Evolutionary conservation across 495 filamentous ascomycete genomes (phyloP).

Genomic region (Trichoderma virens): DNA sequence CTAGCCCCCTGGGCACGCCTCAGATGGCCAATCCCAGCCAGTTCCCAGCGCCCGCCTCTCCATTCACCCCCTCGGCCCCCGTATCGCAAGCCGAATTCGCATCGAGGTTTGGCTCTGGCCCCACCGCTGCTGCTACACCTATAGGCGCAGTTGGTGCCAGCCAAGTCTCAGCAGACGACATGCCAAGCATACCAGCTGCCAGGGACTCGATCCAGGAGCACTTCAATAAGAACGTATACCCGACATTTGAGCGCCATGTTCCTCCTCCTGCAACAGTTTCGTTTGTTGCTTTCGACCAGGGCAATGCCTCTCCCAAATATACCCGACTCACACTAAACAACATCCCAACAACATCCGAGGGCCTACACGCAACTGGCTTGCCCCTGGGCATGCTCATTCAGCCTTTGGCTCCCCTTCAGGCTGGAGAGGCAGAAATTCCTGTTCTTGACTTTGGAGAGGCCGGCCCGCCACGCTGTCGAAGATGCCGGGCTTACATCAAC

Average conservation of each 20-base stretch:
- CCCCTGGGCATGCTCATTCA: constrained; percentile 86
- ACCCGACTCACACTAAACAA: constrained; percentile 86
- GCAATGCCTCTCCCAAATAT: constrained; percentile 93
- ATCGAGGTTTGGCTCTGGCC: constrained; percentile 38
- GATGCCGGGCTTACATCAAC: constrained; percentile 96
- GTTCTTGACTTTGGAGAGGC: constrained; percentile 91
- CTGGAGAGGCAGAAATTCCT: constrained; percentile 81
- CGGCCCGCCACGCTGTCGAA: constrained; percentile 84
- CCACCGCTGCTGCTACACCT: constrained; percentile 26
- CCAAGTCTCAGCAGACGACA: constrained; percentile 82
- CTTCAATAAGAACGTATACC: constrained; percentile 80
- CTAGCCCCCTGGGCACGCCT: constrained; percentile 38
- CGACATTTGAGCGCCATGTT: constrained; percentile 86
- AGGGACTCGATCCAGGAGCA: constrained; percentile 74
- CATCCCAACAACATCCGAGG: constrained; percentile 77
- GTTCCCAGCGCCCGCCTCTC: constrained; percentile 56
- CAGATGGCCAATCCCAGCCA: constrained; percentile 50
- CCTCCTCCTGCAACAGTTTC: constrained; percentile 86
- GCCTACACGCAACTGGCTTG: constrained; percentile 67
- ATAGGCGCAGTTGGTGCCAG: constrained; percentile 48
- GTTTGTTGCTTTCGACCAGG: constrained; percentile 89
- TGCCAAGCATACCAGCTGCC: constrained; percentile 82
- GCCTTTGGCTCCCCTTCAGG: constrained; percentile 73
- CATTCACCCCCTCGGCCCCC: constrained; percentile 41
- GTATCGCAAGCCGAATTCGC: constrained; percentile 42